Evolutionary conservation across 73 alveolate species (phyloP), one percentile per base, ranked within the genome.

Genomic region (Tetrahymena elliotti): DNA sequence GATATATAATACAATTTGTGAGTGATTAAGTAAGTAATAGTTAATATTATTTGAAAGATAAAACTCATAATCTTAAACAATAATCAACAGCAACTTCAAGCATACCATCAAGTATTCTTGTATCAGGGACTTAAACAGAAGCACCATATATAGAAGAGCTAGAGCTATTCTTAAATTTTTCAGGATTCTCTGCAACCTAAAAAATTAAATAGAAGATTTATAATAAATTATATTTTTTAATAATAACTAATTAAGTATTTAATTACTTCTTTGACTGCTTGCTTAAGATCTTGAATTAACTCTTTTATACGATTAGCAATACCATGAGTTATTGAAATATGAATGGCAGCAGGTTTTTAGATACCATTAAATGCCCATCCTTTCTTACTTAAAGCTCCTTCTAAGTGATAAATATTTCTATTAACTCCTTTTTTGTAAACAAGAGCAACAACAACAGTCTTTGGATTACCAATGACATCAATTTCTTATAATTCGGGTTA

Each of bases 311-410:
- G 97, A 37, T n/a, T 39, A 52, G 98, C 97, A 95, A 97, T 98
- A 33, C 97, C 97, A 82, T 94, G 88, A 33, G 99, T 98, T 37
- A 97, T 93, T 27, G 97, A 95, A 93, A 97, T 95, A 47, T 97
- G 97, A 94, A 97, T 33, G 52, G 97, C 99, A 36, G 96, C 95
- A 82, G 99, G 99, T 27, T 95, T 83, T 93, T 94, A 93, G 22
- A 95, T 83, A 95, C 93, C 95, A 93, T 94, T 93, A 4, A 96
- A 52, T 53, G 92, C 94, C 98, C 98, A 98, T 82, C 99, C 99
- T 95, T 97, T 93, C 54, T 96, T 93, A 20, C 84, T 53, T 84
- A 98, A 47, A 68, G 94, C 94, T 39, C 94, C 98, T 94, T 94
- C 93, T 31, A 96, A 47, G 31, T 95, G 53, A 53, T 95, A 95